These are phyloP conservation scores for Cryptococcus deneoformans DNA, from an alignment of 1,284 basidiomycete genomes.

Conservation along the genomic window DNA sequence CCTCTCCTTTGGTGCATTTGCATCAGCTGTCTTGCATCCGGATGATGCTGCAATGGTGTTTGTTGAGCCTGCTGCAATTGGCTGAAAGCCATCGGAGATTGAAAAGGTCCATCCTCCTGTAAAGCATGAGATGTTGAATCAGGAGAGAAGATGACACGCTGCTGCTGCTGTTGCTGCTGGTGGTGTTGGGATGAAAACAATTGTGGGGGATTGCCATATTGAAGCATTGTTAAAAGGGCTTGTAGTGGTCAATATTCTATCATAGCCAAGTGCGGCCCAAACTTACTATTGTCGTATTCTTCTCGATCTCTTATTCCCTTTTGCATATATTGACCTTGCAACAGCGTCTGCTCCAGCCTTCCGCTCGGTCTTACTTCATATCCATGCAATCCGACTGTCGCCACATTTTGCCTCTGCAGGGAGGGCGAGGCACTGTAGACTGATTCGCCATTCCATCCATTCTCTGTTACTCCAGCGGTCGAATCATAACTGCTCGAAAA, in stretches of 20 bases:
- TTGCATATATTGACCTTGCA: slow-evolving; percentile 9
- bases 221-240: slow-evolving; percentile 7
- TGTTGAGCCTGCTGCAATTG: slow-evolving; percentile 9
- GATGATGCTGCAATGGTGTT: slow-evolving; percentile 9
- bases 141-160: slow-evolving; percentile 15
- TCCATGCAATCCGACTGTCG: not conserved
- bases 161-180: slow-evolving; percentile 4
- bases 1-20: slow-evolving; percentile 16
- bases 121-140: slow-evolving; percentile 10
- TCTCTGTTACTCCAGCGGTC: not conserved
- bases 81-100: slow-evolving; percentile 7
- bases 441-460: slow-evolving; percentile 10
- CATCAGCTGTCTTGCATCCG: slow-evolving; percentile 17
- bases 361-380: slow-evolving; percentile 3
- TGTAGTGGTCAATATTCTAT: not conserved
- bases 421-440: slow-evolving; percentile 13
- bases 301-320: slow-evolving; percentile 17
- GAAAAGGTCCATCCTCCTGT: slow-evolving; percentile 9
- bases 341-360: slow-evolving; percentile 9
- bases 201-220: slow-evolving; percentile 12
- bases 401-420: slow-evolving; percentile 8
- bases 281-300: slow-evolving; percentile 18
- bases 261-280: not conserved
- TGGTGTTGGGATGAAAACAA: slow-evolving; percentile 7
- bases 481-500: slow-evolving; percentile 16